Base-by-base conservation (phyloP, 1,284 basidiomycete genomes). In the Anthracocystis panici-leucophaei region DNA sequence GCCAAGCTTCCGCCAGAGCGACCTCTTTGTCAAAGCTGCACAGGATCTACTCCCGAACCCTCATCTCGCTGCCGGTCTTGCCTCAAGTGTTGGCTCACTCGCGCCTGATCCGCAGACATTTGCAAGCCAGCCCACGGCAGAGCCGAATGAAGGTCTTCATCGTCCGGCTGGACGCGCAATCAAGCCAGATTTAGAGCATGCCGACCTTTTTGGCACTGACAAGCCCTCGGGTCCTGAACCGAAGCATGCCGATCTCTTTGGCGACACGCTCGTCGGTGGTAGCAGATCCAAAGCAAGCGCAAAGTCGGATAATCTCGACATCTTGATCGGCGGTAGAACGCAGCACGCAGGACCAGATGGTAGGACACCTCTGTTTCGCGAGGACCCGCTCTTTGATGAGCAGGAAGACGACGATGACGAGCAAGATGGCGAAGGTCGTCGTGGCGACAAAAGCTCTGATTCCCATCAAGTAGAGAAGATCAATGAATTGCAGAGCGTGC, bases 1-100 rank as follows among this genome's bases (percentile, higher is more conserved):
- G 85, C 91, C 92, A 50, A 90, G 91, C 8, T 98, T 99, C 84
- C 90, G 91, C 78, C 88, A 90, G 67, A 94, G 92, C 41, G 93
- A 95, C 78, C 88, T 97, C 10, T 97, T 93, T 90, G 92, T 94
- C 86, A 91, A 93, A 58, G 94, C 93, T 0, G 87, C 92, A 2
- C 90, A 91, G 2, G 93, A 97, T 81, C 87, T 91, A 27, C 52
- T 33, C n/a, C 74, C 74, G 3, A 90, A 55, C 86, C 80, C 87
- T 81, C 67, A 83, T 83, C 61, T 81, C 69, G 63, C 81, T 65
- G 61, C 62, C 52, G 29, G 75, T 84, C 51, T 60, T 21, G 68
- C 63, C 42, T 70, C 61, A 16, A 69, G 65, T 51, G 59, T 75
- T 14, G 57, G 58, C 59, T 57, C 71, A 29, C 62, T 65, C 23